Evolutionary conservation across 352 stramenopile genomes (phyloP), one percentile per base, ranked within the genome.

Genomic region (Pythium graminicola): DNA sequence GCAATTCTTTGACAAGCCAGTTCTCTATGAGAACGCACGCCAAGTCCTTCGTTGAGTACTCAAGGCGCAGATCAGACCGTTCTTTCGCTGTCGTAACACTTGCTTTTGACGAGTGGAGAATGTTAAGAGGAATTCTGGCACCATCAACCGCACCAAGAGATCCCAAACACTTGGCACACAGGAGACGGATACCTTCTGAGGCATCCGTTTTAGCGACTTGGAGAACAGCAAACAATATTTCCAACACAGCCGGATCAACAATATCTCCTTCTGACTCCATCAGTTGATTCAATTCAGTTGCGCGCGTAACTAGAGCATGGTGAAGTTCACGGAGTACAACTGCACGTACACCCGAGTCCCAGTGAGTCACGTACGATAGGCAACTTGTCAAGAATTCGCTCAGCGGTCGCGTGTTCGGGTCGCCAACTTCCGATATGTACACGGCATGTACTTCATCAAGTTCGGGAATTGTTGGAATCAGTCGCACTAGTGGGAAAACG

Each of bases 11-110:
- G 11, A 93, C 81, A 4, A 95, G 48, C 72, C 73, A 85, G 23
- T 53, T 76, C 53, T 95, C 82, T 14, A 95, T 92, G 28, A 95
- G 50, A n/a, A 80, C 72, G 50, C 73, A 92, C 3, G 81, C 73
- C 33, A 95, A 66, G 44, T 93, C 81, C 41, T 91, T 93, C 8
- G 76, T 89, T 4, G 79, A 77, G 50, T 84, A 63, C 39, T 93
- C 84, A 16, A 66, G 17, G 39, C 46, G 48, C 38, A 31, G 51
- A 50, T 67, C 64, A 43, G 48, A 31, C 31, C 46, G 41, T 23
- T 50, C 38, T 11, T 57, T 54, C 19, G 40, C 22, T 10, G 46
- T 31, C 8, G 24, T 50, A 14, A 47, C 62, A 26, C 39, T 9
- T 6, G 28, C 14, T 26, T 50, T 58, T 6, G 66, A 67, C 9